Evolutionary conservation across 1,284 basidiomycete genomes (phyloP).

Genomic region (Cystobasidium sp.): DNA sequence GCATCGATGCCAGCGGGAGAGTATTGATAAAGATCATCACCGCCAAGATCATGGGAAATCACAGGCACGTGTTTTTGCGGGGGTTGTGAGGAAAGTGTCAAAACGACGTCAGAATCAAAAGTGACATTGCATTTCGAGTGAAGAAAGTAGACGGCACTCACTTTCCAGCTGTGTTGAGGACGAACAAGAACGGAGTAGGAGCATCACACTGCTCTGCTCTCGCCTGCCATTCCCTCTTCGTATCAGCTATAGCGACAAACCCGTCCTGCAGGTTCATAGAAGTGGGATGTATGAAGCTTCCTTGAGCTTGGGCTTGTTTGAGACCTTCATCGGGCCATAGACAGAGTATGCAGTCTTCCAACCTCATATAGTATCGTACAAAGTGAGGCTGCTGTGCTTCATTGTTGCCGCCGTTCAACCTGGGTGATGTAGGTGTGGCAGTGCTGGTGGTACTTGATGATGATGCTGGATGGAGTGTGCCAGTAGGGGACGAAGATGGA

Average conservation of each 20-base stretch:
- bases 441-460: neutral
- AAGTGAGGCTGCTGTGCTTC: slow-evolving; percentile 7
- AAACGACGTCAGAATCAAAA: slow-evolving; percentile 10
- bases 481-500: slow-evolving; percentile 9
- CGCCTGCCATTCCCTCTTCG: slow-evolving; percentile 27
- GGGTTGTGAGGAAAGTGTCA: neutral
- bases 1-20: too few species aligned
- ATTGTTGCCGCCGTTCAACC: neutral
- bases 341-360: slow-evolving; percentile 43
- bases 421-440: neutral
- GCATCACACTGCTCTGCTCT: neutral
- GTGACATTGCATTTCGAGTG: neutral
- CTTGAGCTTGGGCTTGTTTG: slow-evolving; percentile 31
- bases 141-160: neutral
- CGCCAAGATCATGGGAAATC: neutral
- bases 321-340: slow-evolving; percentile 42
- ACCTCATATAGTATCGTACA: slow-evolving; percentile 36
- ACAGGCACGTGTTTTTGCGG: slow-evolving; percentile 11
- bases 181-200: slow-evolving; percentile 34
- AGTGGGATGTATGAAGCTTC: slow-evolving; percentile 28
- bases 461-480: neutral
- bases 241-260: slow-evolving; percentile 14
- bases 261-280: slow-evolving; percentile 40
- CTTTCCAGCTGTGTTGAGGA: slow-evolving; percentile 43
- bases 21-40: too few species aligned